phyloP scores from a whole-genome alignment of 1,139 yeast genomes.

The Kodamaea alishanica region DNA sequence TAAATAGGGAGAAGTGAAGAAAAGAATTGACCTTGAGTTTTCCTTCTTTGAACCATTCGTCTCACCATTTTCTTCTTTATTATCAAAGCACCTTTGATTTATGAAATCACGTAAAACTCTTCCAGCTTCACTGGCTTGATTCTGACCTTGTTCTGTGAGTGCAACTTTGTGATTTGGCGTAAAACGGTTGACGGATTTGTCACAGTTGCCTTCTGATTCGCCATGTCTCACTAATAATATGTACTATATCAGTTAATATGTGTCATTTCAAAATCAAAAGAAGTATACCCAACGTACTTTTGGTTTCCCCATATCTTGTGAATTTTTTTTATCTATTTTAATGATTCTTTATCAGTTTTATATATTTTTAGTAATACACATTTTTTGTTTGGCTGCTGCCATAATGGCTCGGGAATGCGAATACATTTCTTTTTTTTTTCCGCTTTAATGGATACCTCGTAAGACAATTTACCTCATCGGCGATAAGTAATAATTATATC shows the following conservation, averaged over 20 bases:
- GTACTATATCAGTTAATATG: constrained; percentile 37
- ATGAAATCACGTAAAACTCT: constrained; percentile 50
- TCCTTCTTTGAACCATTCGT: not conserved
- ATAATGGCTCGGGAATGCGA: no score
- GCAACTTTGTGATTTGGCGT: constrained; percentile 78
- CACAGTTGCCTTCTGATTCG: constrained; percentile 84
- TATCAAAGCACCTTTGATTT: constrained; percentile 42
- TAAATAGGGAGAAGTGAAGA: constrained; percentile 80
- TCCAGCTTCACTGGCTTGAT: constrained; percentile 71
- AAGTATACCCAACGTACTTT: constrained; percentile 37
- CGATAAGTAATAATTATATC: no score
- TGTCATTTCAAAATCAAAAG: no score
- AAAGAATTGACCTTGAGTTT: constrained; percentile 40
- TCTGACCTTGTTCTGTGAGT: constrained; percentile 64
- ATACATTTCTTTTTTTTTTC: no score
- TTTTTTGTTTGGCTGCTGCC: no score
- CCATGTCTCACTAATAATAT: constrained; percentile 85
- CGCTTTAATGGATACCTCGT: no score
- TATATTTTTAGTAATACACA: no score
- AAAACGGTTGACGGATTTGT: constrained; percentile 69
- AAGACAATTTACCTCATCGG: no score
- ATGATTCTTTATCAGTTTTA: no score
- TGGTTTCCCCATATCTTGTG: constrained; percentile 49
- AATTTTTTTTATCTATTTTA: no score
- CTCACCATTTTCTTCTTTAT: constrained; percentile 8